A percentile compares a stretch with the other conserved stretches of the same genome.
Evolutionary conservation across 2,329 filamentous ascomycete genomes (phyloP).

Genomic region (Rasamsonia emersonii): DNA sequence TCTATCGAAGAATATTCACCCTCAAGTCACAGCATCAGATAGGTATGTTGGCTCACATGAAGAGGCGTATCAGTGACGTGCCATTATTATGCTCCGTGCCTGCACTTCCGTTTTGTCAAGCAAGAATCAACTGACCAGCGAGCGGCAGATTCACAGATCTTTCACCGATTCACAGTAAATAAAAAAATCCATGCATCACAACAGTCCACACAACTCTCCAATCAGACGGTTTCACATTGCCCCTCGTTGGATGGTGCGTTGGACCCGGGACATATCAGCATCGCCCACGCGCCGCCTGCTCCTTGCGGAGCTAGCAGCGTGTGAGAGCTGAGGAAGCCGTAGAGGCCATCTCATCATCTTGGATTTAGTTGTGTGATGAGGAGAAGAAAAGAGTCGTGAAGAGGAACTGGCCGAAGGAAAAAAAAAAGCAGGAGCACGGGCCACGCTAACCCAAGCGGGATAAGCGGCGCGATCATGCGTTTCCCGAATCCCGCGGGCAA

Average conservation of each 20-base stretch:
- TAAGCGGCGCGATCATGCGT: neutral
- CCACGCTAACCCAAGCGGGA: slow-evolving; percentile 9
- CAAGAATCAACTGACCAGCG: too few relatives aligned
- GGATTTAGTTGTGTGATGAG: slow-evolving; percentile 67
- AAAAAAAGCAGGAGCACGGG: slow-evolving; percentile 13
- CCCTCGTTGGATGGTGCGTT: slow-evolving; percentile 54
- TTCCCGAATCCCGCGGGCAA: slow-evolving; percentile 9
- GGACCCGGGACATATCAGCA: slow-evolving; percentile 59
- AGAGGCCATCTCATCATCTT: slow-evolving; percentile 65
- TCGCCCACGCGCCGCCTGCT: slow-evolving; percentile 41
- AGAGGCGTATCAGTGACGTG: too few relatives aligned
- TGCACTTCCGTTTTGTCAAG: too few relatives aligned
- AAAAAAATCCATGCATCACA: too few relatives aligned
- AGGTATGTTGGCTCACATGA: too few relatives aligned
- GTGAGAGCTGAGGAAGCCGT: slow-evolving; percentile 47
- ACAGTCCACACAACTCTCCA: slow-evolving; percentile 31
- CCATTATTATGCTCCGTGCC: too few relatives aligned
- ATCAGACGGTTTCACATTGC: slow-evolving; percentile 57
- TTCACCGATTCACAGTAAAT: too few relatives aligned
- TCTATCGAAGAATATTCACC: too few relatives aligned
- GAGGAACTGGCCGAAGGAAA: slow-evolving; percentile 11
- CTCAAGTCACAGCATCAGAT: too few relatives aligned
- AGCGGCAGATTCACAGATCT: too few relatives aligned
- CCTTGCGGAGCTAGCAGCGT: slow-evolving; percentile 35
- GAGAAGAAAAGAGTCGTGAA: slow-evolving; percentile 23